Evolutionary conservation across 371 early-diverging fungal species (phyloP).

Genomic region (Apophysomyces sp.): DNA sequence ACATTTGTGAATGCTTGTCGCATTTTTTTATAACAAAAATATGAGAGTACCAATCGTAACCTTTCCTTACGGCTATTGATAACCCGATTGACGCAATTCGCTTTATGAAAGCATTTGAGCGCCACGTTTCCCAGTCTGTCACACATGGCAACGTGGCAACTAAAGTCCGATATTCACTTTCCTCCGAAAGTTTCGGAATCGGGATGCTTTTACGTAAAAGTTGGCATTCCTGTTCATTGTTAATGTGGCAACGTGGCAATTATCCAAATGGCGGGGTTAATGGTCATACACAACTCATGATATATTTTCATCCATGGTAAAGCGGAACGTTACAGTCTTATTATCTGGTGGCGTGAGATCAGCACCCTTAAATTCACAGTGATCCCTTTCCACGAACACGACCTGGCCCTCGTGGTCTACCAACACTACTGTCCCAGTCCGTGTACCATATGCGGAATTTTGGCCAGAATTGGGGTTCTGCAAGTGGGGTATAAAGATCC

Average conservation of each 20-base stretch:
- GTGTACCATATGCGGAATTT: constrained; percentile 40
- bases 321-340: neutral
- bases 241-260: neutral
- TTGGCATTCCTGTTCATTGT: neutral
- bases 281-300: neutral
- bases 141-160: constrained; percentile 2
- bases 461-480: neutral
- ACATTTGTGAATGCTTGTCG: neutral
- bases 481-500: constrained; percentile 39
- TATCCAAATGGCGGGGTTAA: neutral
- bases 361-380: constrained; percentile 16
- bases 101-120: neutral
- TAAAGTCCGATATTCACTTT: neutral
- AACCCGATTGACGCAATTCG: neutral
- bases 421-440: constrained; percentile 52
- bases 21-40: neutral
- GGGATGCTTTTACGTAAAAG: neutral
- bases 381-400: constrained; percentile 43
- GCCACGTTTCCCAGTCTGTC: constrained; percentile 2
- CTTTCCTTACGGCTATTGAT: neutral
- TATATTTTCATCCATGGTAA: neutral
- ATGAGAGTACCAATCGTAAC: constrained; percentile 1
- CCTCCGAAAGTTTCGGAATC: neutral
- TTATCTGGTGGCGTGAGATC: neutral
- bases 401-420: constrained; percentile 46